Percentiles rank a stretch among this genome's conserved stretches.
Conservation (phyloP, 2,329 filamentous ascomycete genomes). For the Pseudogymnoascus sp. region DNA sequence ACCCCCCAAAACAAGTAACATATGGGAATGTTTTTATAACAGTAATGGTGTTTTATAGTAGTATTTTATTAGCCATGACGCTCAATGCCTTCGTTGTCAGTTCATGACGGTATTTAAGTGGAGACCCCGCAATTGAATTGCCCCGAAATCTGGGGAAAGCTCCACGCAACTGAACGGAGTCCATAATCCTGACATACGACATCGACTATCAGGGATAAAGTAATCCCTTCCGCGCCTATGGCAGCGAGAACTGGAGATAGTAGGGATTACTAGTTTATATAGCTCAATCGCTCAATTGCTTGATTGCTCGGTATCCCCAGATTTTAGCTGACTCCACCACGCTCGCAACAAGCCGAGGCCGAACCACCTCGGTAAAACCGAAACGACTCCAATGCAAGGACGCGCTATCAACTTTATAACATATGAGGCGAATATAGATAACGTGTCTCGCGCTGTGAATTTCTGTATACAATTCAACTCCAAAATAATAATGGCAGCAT, state of each 20-base stretch:
- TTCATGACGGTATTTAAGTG: neutral
- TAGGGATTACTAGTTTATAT: constrained; percentile 3
- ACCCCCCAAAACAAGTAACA: neutral
- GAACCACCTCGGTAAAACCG: neutral
- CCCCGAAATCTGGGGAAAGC: constrained; percentile 5
- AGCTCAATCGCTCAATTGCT: neutral
- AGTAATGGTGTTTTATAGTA: neutral
- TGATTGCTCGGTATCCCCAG: neutral
- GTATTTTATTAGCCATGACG: neutral
- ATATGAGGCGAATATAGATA: neutral
- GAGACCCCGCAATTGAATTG: constrained; percentile 5
- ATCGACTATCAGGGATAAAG: neutral
- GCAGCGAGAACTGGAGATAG: neutral
- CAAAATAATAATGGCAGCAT: neutral
- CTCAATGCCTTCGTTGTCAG: neutral
- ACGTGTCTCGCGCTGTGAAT: too few relatives aligned
- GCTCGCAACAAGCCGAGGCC: constrained; percentile 3
- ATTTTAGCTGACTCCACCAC: neutral
- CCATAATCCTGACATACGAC: neutral
- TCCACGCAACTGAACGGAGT: neutral
- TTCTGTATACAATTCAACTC: neutral
- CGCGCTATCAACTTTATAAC: constrained; percentile 2
- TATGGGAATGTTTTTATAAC: neutral
- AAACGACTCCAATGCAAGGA: neutral
- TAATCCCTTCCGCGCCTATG: neutral